phyloP scores from a whole-genome alignment of 2,329 filamentous ascomycete genomes.

The Aspergillus clavatus region DNA sequence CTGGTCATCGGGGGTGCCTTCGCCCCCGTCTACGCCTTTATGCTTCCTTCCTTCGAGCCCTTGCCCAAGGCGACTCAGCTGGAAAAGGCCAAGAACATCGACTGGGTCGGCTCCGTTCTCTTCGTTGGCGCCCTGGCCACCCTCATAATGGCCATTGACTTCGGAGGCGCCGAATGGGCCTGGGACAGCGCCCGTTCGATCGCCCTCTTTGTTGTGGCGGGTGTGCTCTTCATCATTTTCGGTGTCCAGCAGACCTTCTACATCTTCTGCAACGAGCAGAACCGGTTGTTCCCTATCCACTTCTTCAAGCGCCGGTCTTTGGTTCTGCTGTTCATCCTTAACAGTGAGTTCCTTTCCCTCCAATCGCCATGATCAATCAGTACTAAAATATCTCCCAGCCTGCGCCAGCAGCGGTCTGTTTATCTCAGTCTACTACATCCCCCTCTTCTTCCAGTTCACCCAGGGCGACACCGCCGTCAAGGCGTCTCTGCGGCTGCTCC shows the following conservation, averaged over 20 bases:
- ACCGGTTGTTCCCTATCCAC: conserved; percentile 48
- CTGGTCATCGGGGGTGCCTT: conserved; percentile 44
- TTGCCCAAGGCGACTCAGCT: conserved; percentile 16
- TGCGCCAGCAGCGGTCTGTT: conserved; percentile 33
- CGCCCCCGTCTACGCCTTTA: conserved; percentile 43
- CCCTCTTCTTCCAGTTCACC: conserved; percentile 52
- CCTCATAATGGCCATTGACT: conserved; percentile 46
- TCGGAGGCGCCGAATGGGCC: conserved; percentile 47
- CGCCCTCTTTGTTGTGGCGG: conserved; percentile 30
- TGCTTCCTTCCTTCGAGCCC: conserved; percentile 33
- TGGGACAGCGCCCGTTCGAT: conserved; percentile 41
- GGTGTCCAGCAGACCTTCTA: conserved; percentile 40
- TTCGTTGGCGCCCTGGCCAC: conserved; percentile 39
- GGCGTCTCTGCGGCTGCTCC: conserved; percentile 28
- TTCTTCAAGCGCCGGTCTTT: conserved; percentile 37
- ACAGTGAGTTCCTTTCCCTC: no score
- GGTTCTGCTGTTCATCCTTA: conserved; percentile 39
- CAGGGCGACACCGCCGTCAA: conserved; percentile 33
- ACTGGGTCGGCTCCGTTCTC: conserved; percentile 41
- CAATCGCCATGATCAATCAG: no score
- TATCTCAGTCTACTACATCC: conserved; percentile 47
- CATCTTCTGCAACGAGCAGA: conserved; percentile 43
- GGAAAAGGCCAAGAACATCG: conserved; percentile 35
- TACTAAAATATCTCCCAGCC: no score
- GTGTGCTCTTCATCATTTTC: conserved; percentile 43